These are phyloP conservation scores for Tetradesmus lagerheimii DNA, from an alignment of 139 green algal species.

Conservation along the genomic window DNA sequence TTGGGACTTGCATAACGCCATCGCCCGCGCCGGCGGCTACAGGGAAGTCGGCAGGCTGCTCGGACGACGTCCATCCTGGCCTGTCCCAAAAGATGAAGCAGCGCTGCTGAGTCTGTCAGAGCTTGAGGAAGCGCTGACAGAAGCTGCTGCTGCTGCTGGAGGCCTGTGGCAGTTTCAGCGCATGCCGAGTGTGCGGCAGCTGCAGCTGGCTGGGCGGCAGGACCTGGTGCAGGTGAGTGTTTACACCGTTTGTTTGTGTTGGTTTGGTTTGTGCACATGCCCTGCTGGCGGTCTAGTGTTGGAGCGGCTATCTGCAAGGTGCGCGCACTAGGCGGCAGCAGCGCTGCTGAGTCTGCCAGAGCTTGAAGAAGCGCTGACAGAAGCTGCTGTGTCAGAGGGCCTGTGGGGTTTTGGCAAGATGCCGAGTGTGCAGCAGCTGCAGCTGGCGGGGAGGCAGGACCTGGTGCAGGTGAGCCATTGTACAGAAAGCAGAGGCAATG, in stretches of 20 bases:
- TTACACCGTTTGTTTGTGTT: too few relatives aligned
- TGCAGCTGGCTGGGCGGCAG: neutral
- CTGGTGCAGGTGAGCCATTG: neutral
- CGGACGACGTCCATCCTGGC: neutral
- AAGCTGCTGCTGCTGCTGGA: neutral
- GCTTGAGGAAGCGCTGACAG: neutral
- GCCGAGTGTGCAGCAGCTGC: neutral
- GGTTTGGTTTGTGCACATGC: too few relatives aligned
- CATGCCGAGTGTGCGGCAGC: neutral
- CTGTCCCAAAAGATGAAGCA: neutral
- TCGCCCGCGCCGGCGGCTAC: neutral
- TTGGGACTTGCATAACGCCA: neutral
- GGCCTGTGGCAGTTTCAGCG: neutral
- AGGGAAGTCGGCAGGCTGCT: neutral
- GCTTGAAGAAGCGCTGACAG: neutral
- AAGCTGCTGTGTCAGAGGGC: neutral
- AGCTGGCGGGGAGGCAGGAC: neutral
- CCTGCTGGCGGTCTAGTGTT: too few relatives aligned
- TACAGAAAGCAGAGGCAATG: too few relatives aligned
- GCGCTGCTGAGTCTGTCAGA: neutral
- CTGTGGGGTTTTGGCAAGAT: neutral
- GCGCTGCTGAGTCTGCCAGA: neutral
- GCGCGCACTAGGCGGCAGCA: too few relatives aligned
- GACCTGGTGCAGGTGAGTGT: neutral
- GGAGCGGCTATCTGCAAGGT: too few relatives aligned